Evolutionary conservation across 331 rosid species (phyloP).

Genomic region (Malus hybrid): DNA sequence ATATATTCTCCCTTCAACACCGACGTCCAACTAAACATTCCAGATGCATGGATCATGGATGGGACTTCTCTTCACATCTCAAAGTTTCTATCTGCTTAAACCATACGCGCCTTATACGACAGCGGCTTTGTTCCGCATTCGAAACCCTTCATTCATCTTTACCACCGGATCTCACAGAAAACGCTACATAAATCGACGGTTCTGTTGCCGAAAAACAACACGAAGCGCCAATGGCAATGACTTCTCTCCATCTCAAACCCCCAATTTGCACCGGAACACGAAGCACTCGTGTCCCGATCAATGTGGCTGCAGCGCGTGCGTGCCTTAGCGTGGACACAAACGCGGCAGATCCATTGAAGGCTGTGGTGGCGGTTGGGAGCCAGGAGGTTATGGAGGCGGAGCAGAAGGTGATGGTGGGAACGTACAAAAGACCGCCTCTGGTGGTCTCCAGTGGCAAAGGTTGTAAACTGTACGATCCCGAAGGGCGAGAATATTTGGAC

Average conservation of each 20-base stretch:
- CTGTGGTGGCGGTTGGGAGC: slow-evolving; percentile 6
- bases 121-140: neutral
- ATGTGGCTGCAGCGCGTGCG: neutral
- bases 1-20: neutral
- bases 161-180: neutral
- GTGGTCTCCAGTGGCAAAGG: slow-evolving; percentile 56
- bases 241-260: neutral
- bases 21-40: neutral
- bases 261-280: neutral
- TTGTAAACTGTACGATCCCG: slow-evolving; percentile 56
- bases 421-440: slow-evolving; percentile 57
- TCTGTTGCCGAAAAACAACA: neutral
- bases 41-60: neutral
- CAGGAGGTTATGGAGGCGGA: slow-evolving; percentile 61
- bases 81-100: neutral
- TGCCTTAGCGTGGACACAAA: slow-evolving; percentile 28
- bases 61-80: neutral
- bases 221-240: neutral
- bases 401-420: slow-evolving; percentile 45
- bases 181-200: neutral
- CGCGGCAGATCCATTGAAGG: neutral
- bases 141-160: neutral
- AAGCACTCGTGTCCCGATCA: neutral
- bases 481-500: slow-evolving; percentile 68
- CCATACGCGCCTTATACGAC: neutral